Evolutionary conservation across 371 early-diverging fungal genomes (phyloP).

Genomic region (Saksenaea oblongispora): DNA sequence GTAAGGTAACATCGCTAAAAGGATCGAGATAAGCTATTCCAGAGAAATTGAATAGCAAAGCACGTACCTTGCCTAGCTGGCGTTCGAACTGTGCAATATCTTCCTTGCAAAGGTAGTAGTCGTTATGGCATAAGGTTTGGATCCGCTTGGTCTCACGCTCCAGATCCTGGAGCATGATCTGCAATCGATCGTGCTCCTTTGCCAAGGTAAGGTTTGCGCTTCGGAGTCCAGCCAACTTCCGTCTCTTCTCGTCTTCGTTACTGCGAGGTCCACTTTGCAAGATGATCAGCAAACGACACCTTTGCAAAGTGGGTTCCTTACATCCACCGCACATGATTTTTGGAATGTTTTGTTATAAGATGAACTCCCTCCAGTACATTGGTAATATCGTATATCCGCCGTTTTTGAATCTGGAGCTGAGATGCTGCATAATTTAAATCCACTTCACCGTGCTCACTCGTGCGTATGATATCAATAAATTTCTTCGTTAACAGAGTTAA

Average conservation of each 20-base stretch:
- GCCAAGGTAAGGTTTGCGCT: slow-evolving; percentile 33
- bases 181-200: slow-evolving; percentile 28
- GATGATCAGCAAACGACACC: neutral
- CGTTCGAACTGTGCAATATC: slow-evolving; percentile 34
- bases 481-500: slow-evolving; percentile 63
- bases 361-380: slow-evolving; percentile 74
- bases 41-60: no score
- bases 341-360: slow-evolving; percentile 63
- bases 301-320: slow-evolving; percentile 21
- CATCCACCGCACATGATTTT: slow-evolving; percentile 73
- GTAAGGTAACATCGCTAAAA: no score
- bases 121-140: slow-evolving; percentile 21
- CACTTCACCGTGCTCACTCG: slow-evolving; percentile 51
- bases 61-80: neutral
- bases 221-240: slow-evolving; percentile 23
- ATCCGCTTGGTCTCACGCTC: slow-evolving; percentile 35
- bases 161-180: slow-evolving; percentile 25
- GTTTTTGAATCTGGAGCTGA: slow-evolving; percentile 64
- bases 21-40: no score
- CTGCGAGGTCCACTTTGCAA: neutral
- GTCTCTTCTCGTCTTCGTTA: slow-evolving; percentile 16
- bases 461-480: slow-evolving; percentile 56
- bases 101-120: slow-evolving; percentile 41
- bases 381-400: slow-evolving; percentile 78
- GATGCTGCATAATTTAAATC: slow-evolving; percentile 64